Conservation (phyloP, 352 stramenopile genomes). For the Phytophthora uliginosa region DNA sequence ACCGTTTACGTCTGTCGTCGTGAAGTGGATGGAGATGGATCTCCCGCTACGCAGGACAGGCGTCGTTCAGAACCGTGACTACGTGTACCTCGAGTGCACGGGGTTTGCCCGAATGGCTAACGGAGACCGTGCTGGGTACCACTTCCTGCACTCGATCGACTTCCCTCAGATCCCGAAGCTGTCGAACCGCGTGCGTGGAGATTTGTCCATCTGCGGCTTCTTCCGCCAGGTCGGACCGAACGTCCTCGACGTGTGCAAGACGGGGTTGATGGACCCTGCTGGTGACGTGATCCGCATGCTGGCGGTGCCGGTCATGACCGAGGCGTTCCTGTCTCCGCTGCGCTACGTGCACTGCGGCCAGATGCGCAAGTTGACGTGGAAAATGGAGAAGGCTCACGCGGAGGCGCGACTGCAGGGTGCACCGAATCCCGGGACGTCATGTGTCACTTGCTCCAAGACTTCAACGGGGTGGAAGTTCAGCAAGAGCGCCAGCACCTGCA, state of each 20-base stretch:
- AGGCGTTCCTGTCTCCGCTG: conserved; percentile 45
- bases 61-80: conserved; percentile 63
- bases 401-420: conserved; percentile 33
- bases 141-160: conserved; percentile 71
- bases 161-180: conserved; percentile 53
- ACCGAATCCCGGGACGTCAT: conserved; percentile 31
- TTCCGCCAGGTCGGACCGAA: conserved; percentile 58
- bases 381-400: conserved; percentile 45
- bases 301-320: conserved; percentile 41
- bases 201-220: conserved; percentile 61
- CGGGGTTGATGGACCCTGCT: conserved; percentile 37
- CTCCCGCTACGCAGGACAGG: conserved; percentile 36
- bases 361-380: conserved; percentile 76
- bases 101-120: conserved; percentile 48
- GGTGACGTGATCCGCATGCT: conserved; percentile 55
- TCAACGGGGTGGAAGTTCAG: conserved; percentile 35
- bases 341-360: conserved; percentile 56
- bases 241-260: conserved; percentile 58
- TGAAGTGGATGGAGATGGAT: conserved; percentile 56
- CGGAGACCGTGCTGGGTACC: conserved; percentile 63
- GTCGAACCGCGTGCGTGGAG: conserved; percentile 40
- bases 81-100: conserved; percentile 66
- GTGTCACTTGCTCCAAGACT: conserved; percentile 32
- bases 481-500: conserved; percentile 37
- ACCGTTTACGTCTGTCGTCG: conserved; percentile 38